phyloP scores from a whole-genome alignment of 805 yeast species.

The Candida tallmaniae region DNA sequence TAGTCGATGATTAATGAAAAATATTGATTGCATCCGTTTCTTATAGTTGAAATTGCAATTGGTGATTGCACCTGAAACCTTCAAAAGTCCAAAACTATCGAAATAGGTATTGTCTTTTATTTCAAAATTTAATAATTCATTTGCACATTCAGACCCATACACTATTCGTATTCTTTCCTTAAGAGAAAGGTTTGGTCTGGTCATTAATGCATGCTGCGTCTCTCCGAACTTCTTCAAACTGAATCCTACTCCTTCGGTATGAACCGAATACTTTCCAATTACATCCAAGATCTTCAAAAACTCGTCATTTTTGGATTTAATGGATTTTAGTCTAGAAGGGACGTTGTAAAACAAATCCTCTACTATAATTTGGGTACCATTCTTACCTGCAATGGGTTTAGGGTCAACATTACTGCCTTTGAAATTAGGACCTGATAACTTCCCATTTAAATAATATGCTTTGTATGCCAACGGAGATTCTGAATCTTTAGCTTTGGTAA shows the following conservation, averaged over 20 bases:
- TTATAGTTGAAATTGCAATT: slow-evolving; percentile 68
- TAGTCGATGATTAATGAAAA: slow-evolving; percentile 81
- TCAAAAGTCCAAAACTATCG: slow-evolving; percentile 44
- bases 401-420: slow-evolving; percentile 43
- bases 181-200: slow-evolving; percentile 45
- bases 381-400: slow-evolving; percentile 76
- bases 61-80: slow-evolving; percentile 59
- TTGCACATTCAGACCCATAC: slow-evolving; percentile 67
- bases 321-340: slow-evolving; percentile 69
- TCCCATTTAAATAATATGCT: slow-evolving; percentile 66
- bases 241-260: slow-evolving; percentile 64
- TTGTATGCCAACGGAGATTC: slow-evolving; percentile 66
- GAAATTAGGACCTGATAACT: slow-evolving; percentile 41
- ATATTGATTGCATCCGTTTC: slow-evolving; percentile 60
- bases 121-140: slow-evolving; percentile 51
- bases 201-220: slow-evolving; percentile 57
- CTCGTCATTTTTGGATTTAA: slow-evolving; percentile 69
- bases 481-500: slow-evolving; percentile 53
- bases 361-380: slow-evolving; percentile 80
- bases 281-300: slow-evolving; percentile 74
- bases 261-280: slow-evolving; percentile 77
- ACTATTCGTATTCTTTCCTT: slow-evolving; percentile 71
- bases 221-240: slow-evolving; percentile 80
- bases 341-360: slow-evolving; percentile 89
- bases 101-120: slow-evolving; percentile 16